These are phyloP conservation scores for Jatropha curcas DNA, from an alignment of 345 rosid species.

Conservation along the genomic window DNA sequence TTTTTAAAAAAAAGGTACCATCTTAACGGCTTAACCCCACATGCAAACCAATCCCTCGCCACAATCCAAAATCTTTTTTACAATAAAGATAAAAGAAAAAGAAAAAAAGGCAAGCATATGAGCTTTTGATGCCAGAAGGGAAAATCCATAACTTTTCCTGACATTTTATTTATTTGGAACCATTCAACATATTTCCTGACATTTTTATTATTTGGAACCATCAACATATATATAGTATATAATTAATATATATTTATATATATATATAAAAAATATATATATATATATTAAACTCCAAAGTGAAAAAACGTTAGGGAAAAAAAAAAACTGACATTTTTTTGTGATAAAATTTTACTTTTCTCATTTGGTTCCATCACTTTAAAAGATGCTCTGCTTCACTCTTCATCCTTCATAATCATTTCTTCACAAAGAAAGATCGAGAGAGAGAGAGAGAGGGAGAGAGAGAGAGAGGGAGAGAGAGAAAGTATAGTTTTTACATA, in stretches of 20 bases:
- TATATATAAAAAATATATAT: too few relatives aligned
- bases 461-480: constrained; percentile 2
- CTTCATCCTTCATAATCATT: constrained; percentile 24
- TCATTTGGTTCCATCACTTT: constrained; percentile 42
- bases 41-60: too few relatives aligned
- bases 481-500: too few relatives aligned
- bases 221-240: too few relatives aligned
- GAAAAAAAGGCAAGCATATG: background rate
- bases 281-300: too few relatives aligned
- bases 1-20: background rate
- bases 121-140: constrained; percentile 11
- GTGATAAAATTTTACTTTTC: constrained; percentile 20
- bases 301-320: too few relatives aligned
- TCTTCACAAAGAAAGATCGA: constrained; percentile 18
- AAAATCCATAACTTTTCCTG: constrained; percentile 19
- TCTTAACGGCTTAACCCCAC: background rate
- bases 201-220: too few relatives aligned
- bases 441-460: constrained; percentile 4
- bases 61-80: background rate
- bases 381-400: constrained; percentile 39
- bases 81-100: background rate
- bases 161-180: constrained; percentile 38
- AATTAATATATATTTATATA: too few relatives aligned
- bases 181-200: constrained; percentile 34
- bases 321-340: constrained; percentile 26